Percentiles rank a stretch among this genome's conserved stretches.
Conservation (phyloP, 768 basidiomycete genomes). For the Xerocomellus chrysenteron region DNA sequence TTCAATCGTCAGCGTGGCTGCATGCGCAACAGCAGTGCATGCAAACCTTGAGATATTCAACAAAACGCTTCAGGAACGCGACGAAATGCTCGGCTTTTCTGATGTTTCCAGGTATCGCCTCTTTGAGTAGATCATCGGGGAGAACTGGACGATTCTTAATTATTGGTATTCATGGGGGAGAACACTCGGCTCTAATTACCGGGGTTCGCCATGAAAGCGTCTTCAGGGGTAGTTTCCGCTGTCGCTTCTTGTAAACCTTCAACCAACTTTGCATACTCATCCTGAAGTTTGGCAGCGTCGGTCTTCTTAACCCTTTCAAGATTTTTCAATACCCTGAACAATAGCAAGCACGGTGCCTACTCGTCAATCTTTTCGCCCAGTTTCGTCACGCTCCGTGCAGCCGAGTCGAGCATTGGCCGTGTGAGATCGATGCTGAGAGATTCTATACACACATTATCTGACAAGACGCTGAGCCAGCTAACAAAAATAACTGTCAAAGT, state of each 20-base stretch:
- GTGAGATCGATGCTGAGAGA: conserved; percentile 97
- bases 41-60: conserved; percentile 93
- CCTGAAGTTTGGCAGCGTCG: conserved; percentile 91
- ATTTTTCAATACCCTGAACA: conserved; percentile 4
- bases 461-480: conserved; percentile 2
- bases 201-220: conserved; percentile 87
- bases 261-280: conserved; percentile 94
- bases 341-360: conserved; percentile 43
- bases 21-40: neutral
- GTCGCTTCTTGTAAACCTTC: conserved; percentile 85
- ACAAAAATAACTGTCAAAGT: neutral
- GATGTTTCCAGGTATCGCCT: conserved; percentile 97
- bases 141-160: conserved; percentile 53
- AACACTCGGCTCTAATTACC: conserved; percentile 43
- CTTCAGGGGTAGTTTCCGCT: conserved; percentile 60
- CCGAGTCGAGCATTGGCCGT: conserved; percentile 95
- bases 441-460: conserved; percentile 98
- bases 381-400: conserved; percentile 80
- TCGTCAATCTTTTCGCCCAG: conserved; percentile 93
- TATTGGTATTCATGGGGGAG: neutral
- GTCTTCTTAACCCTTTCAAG: conserved; percentile 80
- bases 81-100: conserved; percentile 99
- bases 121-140: conserved; percentile 90
- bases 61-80: conserved; percentile 95
- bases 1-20: conserved; percentile 10